A percentile compares a stretch with the other conserved stretches of the same genome.
phyloP scores from a whole-genome alignment of 495 filamentous ascomycete genomes.

The Penicillium lagena region DNA sequence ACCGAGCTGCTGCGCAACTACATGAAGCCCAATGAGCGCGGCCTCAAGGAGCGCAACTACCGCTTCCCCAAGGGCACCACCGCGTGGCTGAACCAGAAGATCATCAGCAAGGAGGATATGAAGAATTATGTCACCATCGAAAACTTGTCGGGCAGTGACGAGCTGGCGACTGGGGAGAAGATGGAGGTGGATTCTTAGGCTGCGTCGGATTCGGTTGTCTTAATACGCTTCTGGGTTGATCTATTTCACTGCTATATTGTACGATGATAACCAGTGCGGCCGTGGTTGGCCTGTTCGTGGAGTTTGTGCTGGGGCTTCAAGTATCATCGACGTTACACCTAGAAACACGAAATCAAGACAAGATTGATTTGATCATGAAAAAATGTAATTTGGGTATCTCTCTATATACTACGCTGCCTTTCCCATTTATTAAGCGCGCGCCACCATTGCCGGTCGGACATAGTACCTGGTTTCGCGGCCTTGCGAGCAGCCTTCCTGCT shows the following conservation, averaged over 20 bases:
- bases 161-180: slow-evolving; percentile 62
- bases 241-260: slow-evolving; percentile 5
- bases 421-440: too few relatives aligned
- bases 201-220: background rate
- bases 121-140: slow-evolving; percentile 92
- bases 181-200: slow-evolving; percentile 88
- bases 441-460: too few relatives aligned
- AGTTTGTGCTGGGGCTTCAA: background rate
- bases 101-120: slow-evolving; percentile 88
- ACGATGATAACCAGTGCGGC: background rate
- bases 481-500: too few relatives aligned
- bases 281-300: background rate
- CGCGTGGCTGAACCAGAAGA: slow-evolving; percentile 85
- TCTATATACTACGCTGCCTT: background rate
- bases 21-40: slow-evolving; percentile 86
- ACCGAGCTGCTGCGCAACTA: slow-evolving; percentile 86
- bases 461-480: too few relatives aligned
- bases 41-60: slow-evolving; percentile 88
- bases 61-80: slow-evolving; percentile 84
- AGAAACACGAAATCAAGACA: background rate
- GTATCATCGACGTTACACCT: background rate
- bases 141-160: slow-evolving; percentile 58
- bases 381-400: slow-evolving; percentile 2
- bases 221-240: slow-evolving; percentile 14
- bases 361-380: background rate